Conservation (phyloP, 805 yeast species). For the Candida ortonii region DNA sequence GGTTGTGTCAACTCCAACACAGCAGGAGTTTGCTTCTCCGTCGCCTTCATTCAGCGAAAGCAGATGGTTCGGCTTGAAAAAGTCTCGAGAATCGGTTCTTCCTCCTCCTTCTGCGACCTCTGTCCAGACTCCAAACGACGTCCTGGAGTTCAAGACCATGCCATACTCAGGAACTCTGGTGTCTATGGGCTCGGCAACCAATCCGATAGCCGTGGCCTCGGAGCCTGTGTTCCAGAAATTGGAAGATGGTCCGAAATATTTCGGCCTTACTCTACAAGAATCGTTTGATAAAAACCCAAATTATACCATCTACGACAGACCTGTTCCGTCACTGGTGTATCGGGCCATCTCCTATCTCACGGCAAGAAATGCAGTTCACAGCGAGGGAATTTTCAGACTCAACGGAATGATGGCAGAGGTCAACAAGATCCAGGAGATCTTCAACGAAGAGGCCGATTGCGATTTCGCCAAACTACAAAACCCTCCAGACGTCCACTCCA, state of each 20-base stretch:
- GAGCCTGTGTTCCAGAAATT: slow-evolving; percentile 24
- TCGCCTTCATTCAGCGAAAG: slow-evolving; percentile 19
- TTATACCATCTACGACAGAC: slow-evolving; percentile 38
- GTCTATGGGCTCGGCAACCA: slow-evolving; percentile 12
- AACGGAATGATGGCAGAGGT: slow-evolving; percentile 85
- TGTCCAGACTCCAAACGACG: slow-evolving; percentile 16
- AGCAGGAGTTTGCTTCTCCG: slow-evolving; percentile 7
- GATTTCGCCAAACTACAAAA: slow-evolving; percentile 51
- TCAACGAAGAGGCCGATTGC: slow-evolving; percentile 65
- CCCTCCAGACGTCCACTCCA: slow-evolving; percentile 75
- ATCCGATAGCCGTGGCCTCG: slow-evolving; percentile 5
- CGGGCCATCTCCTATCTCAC: slow-evolving; percentile 70
- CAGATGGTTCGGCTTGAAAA: slow-evolving; percentile 23
- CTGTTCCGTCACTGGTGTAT: slow-evolving; percentile 72
- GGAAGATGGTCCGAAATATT: slow-evolving; percentile 37
- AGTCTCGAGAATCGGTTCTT: slow-evolving; percentile 16
- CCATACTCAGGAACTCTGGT: slow-evolving; percentile 29
- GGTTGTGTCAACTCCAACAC: slow-evolving; percentile 12
- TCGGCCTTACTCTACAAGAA: slow-evolving; percentile 60
- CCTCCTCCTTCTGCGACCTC: slow-evolving; percentile 14
- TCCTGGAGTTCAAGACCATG: slow-evolving; percentile 33
- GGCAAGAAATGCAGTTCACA: slow-evolving; percentile 67
- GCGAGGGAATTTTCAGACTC: slow-evolving; percentile 87
- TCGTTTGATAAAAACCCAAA: slow-evolving; percentile 52
- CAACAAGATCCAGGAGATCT: slow-evolving; percentile 62